A percentile compares a stretch with the other conserved stretches of the same genome.
These are phyloP conservation scores for Ottelia alismoides DNA, from an alignment of 106 monocot species.

Conservation along the genomic window DNA sequence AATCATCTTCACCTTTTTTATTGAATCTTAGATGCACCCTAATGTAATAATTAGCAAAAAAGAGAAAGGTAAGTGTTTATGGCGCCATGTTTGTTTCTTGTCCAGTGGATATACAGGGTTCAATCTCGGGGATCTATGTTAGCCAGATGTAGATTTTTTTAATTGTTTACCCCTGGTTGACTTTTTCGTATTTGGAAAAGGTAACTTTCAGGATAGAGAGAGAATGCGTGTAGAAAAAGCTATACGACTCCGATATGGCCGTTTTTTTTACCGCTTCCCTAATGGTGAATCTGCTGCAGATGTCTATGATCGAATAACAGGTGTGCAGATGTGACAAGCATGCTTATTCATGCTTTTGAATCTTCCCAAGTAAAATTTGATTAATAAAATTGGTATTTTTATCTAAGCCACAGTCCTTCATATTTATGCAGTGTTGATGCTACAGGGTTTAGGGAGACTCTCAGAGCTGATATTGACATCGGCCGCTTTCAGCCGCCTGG, in stretches of 20 bases:
- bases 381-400: neutral
- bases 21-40: too few relatives aligned
- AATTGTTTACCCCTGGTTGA: too few relatives aligned
- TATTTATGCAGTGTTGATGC: slow-evolving; percentile 60
- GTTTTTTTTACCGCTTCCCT: slow-evolving; percentile 92
- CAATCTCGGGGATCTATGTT: too few relatives aligned
- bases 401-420: slow-evolving; percentile 25
- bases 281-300: slow-evolving; percentile 99
- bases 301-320: slow-evolving; percentile 96
- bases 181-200: slow-evolving; percentile 21
- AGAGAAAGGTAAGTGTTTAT: too few relatives aligned
- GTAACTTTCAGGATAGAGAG: slow-evolving; percentile 95
- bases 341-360: too few relatives aligned
- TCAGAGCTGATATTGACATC: slow-evolving; percentile 93
- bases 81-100: too few relatives aligned
- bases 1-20: too few relatives aligned
- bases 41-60: too few relatives aligned
- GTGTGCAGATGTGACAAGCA: too few relatives aligned
- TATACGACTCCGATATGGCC: slow-evolving; percentile 70
- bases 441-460: slow-evolving; percentile 95
- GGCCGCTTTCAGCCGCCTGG: slow-evolving; percentile 91
- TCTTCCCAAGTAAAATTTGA: too few relatives aligned
- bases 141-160: too few relatives aligned
- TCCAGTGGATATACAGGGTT: too few relatives aligned
- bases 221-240: slow-evolving; percentile 81